Conservation (phyloP, 169 alveolate genomes). For the Theileria parva region DNA sequence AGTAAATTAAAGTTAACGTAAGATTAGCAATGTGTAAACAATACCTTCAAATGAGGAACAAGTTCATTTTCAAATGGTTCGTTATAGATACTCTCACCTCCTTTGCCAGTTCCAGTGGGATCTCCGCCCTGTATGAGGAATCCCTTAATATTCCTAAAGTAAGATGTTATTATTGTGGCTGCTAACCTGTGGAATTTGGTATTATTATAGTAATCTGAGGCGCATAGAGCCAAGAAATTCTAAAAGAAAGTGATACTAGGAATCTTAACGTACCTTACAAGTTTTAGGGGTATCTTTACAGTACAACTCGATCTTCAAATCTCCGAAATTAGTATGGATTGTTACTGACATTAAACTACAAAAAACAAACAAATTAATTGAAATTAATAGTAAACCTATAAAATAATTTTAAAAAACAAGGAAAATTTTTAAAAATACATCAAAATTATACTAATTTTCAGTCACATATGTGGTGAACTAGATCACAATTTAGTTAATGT, state of each 20-base stretch:
- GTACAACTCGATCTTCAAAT: slow-evolving; percentile 77
- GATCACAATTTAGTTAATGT: neutral
- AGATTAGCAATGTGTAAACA: neutral
- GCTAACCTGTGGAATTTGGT: slow-evolving; percentile 70
- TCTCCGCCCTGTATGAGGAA: slow-evolving; percentile 98
- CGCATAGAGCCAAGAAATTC: slow-evolving; percentile 80
- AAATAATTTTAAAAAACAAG: neutral
- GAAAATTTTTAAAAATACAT: neutral
- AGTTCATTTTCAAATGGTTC: slow-evolving; percentile 94
- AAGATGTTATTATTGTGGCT: neutral
- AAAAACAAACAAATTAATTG: neutral
- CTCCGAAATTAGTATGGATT: slow-evolving; percentile 79
- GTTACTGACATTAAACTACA: slow-evolving; percentile 73
- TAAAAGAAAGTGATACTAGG: slow-evolving; percentile 8
- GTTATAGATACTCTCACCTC: slow-evolving; percentile 96
- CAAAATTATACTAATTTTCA: neutral
- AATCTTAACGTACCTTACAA: slow-evolving; percentile 66
- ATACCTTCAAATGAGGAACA: slow-evolving; percentile 89
- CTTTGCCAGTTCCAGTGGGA: slow-evolving; percentile 97
- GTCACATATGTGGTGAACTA: slow-evolving; percentile 27
- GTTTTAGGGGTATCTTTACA: slow-evolving; percentile 82
- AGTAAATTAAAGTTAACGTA: neutral
- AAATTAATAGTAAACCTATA: neutral
- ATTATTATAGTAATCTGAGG: slow-evolving; percentile 74
- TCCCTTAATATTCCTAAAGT: slow-evolving; percentile 89